These are phyloP conservation scores for Eucalyptus marginata DNA, from an alignment of 345 rosid species.

Conservation along the genomic window DNA sequence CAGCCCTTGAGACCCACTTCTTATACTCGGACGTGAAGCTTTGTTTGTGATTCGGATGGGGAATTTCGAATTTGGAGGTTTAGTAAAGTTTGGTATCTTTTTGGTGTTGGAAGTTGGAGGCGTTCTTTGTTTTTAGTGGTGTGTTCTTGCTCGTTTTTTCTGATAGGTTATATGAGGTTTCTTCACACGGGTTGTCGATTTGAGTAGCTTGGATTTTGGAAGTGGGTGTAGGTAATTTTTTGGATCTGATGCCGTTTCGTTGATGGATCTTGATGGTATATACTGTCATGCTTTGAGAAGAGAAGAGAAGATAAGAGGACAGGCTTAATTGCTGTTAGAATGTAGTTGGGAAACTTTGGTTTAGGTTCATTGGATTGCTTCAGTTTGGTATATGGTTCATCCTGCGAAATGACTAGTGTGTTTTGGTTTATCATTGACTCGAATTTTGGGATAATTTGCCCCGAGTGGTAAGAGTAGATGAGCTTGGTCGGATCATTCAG, in stretches of 20 bases:
- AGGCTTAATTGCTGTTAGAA: not conserved
- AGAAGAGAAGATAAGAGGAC: not conserved
- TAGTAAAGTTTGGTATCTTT: not conserved
- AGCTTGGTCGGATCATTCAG: not conserved
- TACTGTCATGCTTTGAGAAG: not conserved
- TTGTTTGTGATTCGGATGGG: not conserved
- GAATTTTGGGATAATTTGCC: not conserved
- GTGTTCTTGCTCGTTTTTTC: not conserved
- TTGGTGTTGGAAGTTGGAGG: not conserved
- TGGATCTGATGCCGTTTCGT: not conserved
- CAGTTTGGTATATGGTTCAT: not conserved
- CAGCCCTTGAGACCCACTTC: constrained; percentile 25
- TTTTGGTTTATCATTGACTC: not conserved
- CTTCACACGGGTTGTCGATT: not conserved
- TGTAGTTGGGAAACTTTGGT: not conserved
- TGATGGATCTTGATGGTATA: not conserved
- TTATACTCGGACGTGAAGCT: constrained; percentile 20
- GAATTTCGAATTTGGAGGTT: not conserved
- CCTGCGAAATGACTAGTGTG: not conserved
- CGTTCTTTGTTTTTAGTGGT: not conserved
- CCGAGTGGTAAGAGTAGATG: not conserved
- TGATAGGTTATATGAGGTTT: not conserved
- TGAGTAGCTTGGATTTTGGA: not conserved
- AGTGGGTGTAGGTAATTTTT: not conserved
- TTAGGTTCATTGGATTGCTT: not conserved